Base-by-base conservation (phyloP, 2,329 filamentous ascomycete species). In the Sporothrix protearum region DNA sequence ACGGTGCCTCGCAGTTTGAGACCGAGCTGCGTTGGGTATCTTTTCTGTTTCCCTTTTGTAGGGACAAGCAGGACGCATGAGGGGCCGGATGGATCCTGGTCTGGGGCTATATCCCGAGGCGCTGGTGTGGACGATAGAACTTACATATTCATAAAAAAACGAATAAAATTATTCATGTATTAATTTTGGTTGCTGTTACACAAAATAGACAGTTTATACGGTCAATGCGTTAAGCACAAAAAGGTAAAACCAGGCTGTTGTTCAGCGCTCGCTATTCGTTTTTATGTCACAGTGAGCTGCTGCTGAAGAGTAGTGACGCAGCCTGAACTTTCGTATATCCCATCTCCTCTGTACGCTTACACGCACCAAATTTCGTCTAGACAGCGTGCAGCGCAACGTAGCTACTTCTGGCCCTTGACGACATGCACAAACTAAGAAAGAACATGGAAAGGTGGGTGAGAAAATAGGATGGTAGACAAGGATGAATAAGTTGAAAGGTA, bases 341-440 rank as follows among this genome's bases (percentile, higher is more conserved):
- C 22, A 33, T 42, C 66, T 30, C 30, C 8, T 36, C 14, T 16
- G 16, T 28, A n/a, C 19, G 14, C 47, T 33, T 7, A 45, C 30
- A 55, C 12, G 22, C 22, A 5, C 30, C 8, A 30, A 30, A n/a
- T n/a, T 28, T 33, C 25, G 2, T 64, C 22, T 36, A 6, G 33
- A 22, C 33, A 39, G 19, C 33, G 6, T 12, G 19, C 22, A 36
- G 36, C 57, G 12, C 14, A 1, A 42, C n/a, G n/a, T 9, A 25
- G 30, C 22, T 25, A n/a, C 33, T 10, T 25, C 33, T 6, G n/a
- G n/a, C 36, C 9, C 42, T 36, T 25, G 36, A 45, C 22, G 36
- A 64, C 36, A 64, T 69, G n/a, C 6, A 66, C 36, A 42, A 66
- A 70, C 39, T 12, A 51, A 39, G 30, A 61, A 47, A 33, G 6